Evolutionary conservation across 2,329 filamentous ascomycete genomes (phyloP).

Genomic region (Hymenotorrendiella dingleyae): DNA sequence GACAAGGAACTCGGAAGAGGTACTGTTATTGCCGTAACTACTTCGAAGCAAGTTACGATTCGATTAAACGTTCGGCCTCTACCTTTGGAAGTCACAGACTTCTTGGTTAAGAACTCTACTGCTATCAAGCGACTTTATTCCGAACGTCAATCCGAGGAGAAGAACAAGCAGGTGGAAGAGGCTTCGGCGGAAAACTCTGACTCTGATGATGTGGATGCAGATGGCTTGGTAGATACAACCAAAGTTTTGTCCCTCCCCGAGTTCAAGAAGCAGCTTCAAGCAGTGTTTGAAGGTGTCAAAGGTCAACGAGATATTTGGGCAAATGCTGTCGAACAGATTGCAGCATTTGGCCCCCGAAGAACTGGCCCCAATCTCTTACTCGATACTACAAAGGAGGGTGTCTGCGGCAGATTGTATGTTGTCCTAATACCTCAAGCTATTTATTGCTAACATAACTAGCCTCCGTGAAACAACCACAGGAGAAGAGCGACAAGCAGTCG

Average conservation of each 20-base stretch:
- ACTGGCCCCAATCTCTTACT: conserved; percentile 86
- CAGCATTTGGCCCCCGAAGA: conserved; percentile 82
- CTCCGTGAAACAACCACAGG: conserved; percentile 24
- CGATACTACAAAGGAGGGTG: conserved; percentile 67
- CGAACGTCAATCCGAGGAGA: conserved; percentile 52
- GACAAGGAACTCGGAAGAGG: conserved; percentile 85
- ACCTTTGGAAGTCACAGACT: conserved; percentile 73
- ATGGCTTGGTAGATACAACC: conserved; percentile 53
- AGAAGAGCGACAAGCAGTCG: conserved; percentile 31
- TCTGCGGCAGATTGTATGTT: conserved; percentile 65
- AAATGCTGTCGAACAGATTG: conserved; percentile 70
- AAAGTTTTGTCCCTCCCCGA: conserved; percentile 65
- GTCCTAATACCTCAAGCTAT: not conserved
- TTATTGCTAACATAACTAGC: conserved; percentile 19
- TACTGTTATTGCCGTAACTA: conserved; percentile 66
- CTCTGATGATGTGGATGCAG: conserved; percentile 41
- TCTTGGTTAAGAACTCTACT: conserved; percentile 71
- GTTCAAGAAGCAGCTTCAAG: conserved; percentile 66
- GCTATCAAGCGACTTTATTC: conserved; percentile 76
- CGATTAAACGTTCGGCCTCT: conserved; percentile 73
- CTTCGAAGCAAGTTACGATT: conserved; percentile 80
- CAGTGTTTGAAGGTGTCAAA: conserved; percentile 64
- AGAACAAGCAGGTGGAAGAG: conserved; percentile 24
- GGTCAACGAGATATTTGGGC: conserved; percentile 72
- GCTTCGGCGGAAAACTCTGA: conserved; percentile 22